Base-by-base conservation (phyloP, 495 filamentous ascomycete genomes). In the Sordaria brevicollis region DNA sequence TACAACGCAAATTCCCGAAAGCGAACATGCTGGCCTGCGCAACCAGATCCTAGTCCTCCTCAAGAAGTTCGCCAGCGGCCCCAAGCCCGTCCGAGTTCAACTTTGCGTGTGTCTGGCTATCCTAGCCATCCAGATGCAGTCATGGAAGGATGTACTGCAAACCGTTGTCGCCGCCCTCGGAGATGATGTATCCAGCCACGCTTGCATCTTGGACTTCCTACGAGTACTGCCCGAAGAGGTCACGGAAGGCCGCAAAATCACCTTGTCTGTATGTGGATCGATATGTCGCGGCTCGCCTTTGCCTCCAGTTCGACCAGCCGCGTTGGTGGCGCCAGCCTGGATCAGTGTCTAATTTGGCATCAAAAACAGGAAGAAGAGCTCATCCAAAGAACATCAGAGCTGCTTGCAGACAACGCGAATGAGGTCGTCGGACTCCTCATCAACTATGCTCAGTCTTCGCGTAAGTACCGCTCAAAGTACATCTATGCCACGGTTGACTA, bases 161-260 rank as follows among this genome's bases (percentile, higher is more conserved):
- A 86, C 88, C 35, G 91, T 98, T 35, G 92, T 96, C 29, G 85
- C 88, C 36, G 85, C 89, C 15, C 84, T 99, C 54, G 93, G 94
- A 65, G 88, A 87, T 76, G 89, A 89, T 73, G 88, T 91, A 57
- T 87, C 90, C 73, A 91, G 88, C 77, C 85, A 89, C 70, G 89
- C 94, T 67, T 94, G 91, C 77, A 90, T 97, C 73, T 81, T 99
- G 71, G 96, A 98, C 77, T 98, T 99, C 80, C 84, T 99, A 68
- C 93, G 89, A 77, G 93, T 99, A 75, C 88, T 99, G 65, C 95
- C 95, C 21, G 95, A 99, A 84, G 95, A 99, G 86, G 96, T 99
- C 79, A 98, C 92, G 66, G 95, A 98, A 84, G 95, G 96, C 81
- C 92, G 95, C 81, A 98, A 97, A 84, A 96, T 98, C 86, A 96